These are phyloP conservation scores for Taiozyma sp. DNA, from an alignment of 1,139 yeast genomes.

Conservation along the genomic window DNA sequence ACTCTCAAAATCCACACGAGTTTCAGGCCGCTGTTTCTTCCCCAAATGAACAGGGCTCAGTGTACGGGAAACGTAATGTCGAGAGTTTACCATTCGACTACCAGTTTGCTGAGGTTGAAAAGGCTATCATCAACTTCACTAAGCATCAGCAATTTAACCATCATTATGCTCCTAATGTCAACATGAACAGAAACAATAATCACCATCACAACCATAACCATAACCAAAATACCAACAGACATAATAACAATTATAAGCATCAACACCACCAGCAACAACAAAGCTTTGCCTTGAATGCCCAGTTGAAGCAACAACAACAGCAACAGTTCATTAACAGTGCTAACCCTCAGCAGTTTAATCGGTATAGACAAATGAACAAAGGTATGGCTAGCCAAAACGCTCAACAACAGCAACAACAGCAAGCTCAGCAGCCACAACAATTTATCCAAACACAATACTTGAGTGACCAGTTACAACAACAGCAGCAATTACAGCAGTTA, in stretches of 20 bases:
- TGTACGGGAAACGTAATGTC: constrained; percentile 1
- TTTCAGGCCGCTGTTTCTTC: not conserved
- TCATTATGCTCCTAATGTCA: constrained; percentile 25
- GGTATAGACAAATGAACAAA: constrained; percentile 14
- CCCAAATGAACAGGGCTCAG: not conserved
- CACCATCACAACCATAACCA: constrained; percentile 7
- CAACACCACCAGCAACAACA: constrained; percentile 23
- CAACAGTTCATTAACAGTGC: constrained; percentile 18
- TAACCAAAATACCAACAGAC: constrained; percentile 12
- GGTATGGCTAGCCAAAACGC: not conserved
- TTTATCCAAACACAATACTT: constrained; percentile 4
- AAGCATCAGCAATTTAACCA: constrained; percentile 25
- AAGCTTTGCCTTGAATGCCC: constrained; percentile 18
- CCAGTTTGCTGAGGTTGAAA: constrained; percentile 23
- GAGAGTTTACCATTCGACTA: constrained; percentile 18
- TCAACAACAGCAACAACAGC: constrained; percentile 9
- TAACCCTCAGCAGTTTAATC: constrained; percentile 7
- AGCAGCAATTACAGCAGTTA: constrained; percentile 3
- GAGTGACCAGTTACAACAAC: not conserved
- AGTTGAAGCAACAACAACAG: constrained; percentile 18
- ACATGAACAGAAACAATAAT: constrained; percentile 14
- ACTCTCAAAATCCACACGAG: not conserved
- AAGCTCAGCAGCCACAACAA: constrained; percentile 10
- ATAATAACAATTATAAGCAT: constrained; percentile 10
- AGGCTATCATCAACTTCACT: constrained; percentile 23